Evolutionary conservation across 352 stramenopile genomes (phyloP).

Genomic region (Globisporangium iwayamae): DNA sequence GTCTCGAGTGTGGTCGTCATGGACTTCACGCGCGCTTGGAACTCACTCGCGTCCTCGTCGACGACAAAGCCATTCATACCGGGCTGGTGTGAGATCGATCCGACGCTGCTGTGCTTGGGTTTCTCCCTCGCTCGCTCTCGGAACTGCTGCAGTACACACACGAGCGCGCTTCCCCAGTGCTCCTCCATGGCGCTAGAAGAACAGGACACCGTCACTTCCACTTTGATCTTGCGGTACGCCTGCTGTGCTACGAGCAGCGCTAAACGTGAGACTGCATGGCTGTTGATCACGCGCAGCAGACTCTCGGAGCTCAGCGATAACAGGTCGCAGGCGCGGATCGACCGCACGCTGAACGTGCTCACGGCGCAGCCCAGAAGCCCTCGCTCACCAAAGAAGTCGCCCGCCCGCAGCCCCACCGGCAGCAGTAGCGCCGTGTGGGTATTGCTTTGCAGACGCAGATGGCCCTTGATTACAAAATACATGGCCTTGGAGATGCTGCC

Average conservation of each 20-base stretch:
- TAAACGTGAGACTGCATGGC: not conserved
- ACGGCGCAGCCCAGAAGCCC: conserved; percentile 54
- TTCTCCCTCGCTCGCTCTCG: not conserved
- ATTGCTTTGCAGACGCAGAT: conserved; percentile 22
- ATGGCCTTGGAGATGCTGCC: conserved; percentile 62
- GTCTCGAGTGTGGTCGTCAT: conserved; percentile 5
- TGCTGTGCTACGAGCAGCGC: conserved; percentile 6
- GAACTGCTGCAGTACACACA: not conserved
- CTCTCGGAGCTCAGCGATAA: conserved; percentile 14
- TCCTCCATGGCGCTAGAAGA: not conserved
- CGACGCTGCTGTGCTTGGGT: not conserved
- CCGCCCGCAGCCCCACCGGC: conserved; percentile 10
- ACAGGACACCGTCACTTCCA: not conserved
- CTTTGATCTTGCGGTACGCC: conserved; percentile 7
- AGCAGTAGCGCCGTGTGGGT: conserved; percentile 7
- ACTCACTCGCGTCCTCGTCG: not conserved
- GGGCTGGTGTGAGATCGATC: too few relatives aligned
- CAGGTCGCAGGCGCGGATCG: conserved; percentile 18
- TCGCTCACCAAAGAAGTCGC: conserved; percentile 60
- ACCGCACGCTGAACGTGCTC: conserved; percentile 13
- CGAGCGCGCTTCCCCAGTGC: conserved; percentile 3
- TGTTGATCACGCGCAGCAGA: conserved; percentile 11
- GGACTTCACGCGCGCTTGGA: not conserved
- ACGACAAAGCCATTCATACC: not conserved
- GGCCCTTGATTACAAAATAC: conserved; percentile 66